Evolutionary conservation across 2,329 filamentous ascomycete genomes (phyloP).

Genomic region (Fusarium sp.): DNA sequence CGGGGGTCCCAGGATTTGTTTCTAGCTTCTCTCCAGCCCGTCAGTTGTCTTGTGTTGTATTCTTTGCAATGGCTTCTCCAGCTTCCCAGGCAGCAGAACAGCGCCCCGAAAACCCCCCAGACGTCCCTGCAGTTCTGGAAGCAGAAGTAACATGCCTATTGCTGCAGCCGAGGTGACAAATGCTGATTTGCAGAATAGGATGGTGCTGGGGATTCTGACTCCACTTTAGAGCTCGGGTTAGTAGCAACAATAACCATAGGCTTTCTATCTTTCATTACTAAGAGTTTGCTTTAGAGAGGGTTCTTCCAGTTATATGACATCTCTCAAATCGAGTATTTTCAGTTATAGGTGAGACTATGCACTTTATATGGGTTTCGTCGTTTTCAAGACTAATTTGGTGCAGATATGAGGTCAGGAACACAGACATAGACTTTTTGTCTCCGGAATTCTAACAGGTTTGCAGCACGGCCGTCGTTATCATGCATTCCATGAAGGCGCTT

Average conservation of each 20-base stretch:
- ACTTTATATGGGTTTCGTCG: not conserved
- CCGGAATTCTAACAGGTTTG: not conserved
- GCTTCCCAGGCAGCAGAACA: not conserved
- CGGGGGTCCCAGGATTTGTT: not conserved
- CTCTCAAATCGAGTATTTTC: conserved; percentile 32
- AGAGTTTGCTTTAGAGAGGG: not conserved
- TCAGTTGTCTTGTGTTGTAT: rapidly evolving
- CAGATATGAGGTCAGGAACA: conserved; percentile 28
- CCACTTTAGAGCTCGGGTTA: conserved; percentile 2
- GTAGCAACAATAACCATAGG: rapidly evolving
- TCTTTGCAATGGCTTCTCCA: conserved; percentile 1
- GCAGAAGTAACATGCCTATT: not conserved
- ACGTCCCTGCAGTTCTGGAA: not conserved
- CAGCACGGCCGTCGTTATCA: conserved; percentile 39
- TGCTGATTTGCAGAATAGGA: conserved; percentile 1
- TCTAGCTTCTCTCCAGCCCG: not conserved
- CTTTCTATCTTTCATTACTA: not conserved
- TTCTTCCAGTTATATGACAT: conserved; percentile 23
- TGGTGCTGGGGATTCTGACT: conserved; percentile 5
- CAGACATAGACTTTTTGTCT: rapidly evolving
- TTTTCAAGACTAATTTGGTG: not conserved
- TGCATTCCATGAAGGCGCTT: conserved; percentile 36
- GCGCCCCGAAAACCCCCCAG: not conserved
- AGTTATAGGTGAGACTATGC: conserved; percentile 20
- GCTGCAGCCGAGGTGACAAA: rapidly evolving